Conservation (phyloP, 768 basidiomycete species). For the Scleroderma citrinum region DNA sequence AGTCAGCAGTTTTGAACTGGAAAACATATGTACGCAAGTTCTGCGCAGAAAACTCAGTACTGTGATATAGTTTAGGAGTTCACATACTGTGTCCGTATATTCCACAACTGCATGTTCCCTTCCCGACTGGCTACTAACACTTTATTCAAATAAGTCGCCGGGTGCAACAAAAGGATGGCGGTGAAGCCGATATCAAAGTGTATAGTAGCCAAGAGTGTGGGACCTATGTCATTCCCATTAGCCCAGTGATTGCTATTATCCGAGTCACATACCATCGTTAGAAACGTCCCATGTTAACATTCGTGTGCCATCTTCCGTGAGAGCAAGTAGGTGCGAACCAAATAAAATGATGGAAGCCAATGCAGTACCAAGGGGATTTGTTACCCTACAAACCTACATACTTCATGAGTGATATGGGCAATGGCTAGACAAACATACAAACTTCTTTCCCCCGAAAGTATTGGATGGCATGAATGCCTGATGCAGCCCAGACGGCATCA, state of each 20-base stretch:
- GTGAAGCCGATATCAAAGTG: conserved; percentile 80
- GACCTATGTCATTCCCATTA: conserved; percentile 13
- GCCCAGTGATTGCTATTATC: neutral
- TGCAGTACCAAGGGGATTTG: conserved; percentile 57
- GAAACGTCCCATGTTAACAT: conserved; percentile 77
- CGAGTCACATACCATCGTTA: conserved; percentile 43
- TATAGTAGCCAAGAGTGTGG: conserved; percentile 44
- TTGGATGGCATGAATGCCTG: conserved; percentile 63
- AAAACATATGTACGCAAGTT: conserved; percentile 77
- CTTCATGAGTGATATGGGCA: conserved; percentile 4
- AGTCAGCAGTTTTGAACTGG: conserved; percentile 46
- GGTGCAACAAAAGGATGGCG: conserved; percentile 83
- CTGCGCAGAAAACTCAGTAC: conserved; percentile 32
- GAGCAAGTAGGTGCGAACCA: conserved; percentile 71
- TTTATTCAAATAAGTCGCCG: conserved; percentile 96
- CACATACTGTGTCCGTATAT: conserved; percentile 73
- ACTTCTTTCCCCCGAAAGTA: conserved; percentile 90
- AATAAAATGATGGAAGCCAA: conserved; percentile 71
- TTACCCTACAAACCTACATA: conserved; percentile 43
- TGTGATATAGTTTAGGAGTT: neutral
- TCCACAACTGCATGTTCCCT: conserved; percentile 91
- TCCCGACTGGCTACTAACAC: conserved; percentile 77
- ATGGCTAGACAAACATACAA: conserved; percentile 1
- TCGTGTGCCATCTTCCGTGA: conserved; percentile 72
- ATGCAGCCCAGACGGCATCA: conserved; percentile 78